Conservation (phyloP, 768 basidiomycete genomes). For the Hericium coralloides region DNA sequence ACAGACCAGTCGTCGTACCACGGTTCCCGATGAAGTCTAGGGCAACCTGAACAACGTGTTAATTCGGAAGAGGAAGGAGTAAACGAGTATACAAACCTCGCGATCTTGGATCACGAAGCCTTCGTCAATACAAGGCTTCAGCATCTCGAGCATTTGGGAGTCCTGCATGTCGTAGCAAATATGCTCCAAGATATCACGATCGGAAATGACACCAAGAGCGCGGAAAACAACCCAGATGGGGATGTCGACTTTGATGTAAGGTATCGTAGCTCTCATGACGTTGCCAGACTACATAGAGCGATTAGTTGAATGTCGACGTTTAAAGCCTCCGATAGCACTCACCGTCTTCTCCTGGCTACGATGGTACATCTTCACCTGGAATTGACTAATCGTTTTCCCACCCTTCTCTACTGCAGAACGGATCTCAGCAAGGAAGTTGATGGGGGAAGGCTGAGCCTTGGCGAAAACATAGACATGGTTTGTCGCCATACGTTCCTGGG, state of each 20-base stretch:
- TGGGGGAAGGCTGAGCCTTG: slow-evolving; percentile 93
- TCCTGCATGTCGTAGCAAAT: slow-evolving; percentile 99
- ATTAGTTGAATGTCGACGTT: slow-evolving; percentile 6
- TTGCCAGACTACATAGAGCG: slow-evolving; percentile 56
- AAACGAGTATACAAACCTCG: slow-evolving; percentile 43
- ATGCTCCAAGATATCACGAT: slow-evolving; percentile 95
- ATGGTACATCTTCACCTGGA: slow-evolving; percentile 97
- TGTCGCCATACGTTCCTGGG: slow-evolving; percentile 98
- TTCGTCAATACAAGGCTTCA: slow-evolving; percentile 97
- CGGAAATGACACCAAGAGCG: slow-evolving; percentile 93
- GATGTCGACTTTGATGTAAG: slow-evolving; percentile 97
- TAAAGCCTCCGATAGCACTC: slow-evolving; percentile 23
- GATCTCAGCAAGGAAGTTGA: slow-evolving; percentile 94
- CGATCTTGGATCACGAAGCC: slow-evolving; percentile 97
- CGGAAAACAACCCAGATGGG: slow-evolving; percentile 99
- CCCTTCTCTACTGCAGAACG: slow-evolving; percentile 96
- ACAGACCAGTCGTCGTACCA: slow-evolving; percentile 89
- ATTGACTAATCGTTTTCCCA: slow-evolving; percentile 95
- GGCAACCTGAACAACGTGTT: slow-evolving; percentile 38
- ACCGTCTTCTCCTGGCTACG: slow-evolving; percentile 84
- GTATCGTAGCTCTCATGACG: slow-evolving; percentile 94
- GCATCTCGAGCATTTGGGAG: slow-evolving; percentile 92
- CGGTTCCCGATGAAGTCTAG: slow-evolving; percentile 98
- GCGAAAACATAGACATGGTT: slow-evolving; percentile 99
- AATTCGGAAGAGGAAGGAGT: slow-evolving; percentile 2